Evolutionary conservation across 331 rosid genomes (phyloP), one percentile per base, ranked within the genome.

Genomic region (Spiraea crenata): DNA sequence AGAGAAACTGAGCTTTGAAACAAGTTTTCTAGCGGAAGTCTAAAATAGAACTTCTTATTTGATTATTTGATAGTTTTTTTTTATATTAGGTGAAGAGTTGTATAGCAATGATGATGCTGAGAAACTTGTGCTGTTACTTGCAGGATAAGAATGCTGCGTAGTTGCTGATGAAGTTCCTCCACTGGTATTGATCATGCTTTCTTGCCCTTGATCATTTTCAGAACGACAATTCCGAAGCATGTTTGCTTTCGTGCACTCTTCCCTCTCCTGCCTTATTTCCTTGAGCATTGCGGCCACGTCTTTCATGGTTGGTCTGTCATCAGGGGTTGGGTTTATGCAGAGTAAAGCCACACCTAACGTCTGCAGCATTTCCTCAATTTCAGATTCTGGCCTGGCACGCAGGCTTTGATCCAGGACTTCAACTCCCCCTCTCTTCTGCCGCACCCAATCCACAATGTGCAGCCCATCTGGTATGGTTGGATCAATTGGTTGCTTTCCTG

Each of bases 391-490:
- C 38, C 85, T 73, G 7, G 89, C 84, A 10, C 74, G 76, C 3
- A 92, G 41, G 84, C 82, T 82, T 57, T 52, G 77, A 57, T 90
- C 98, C 1, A 92, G 73, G 1, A 92, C 84, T 70, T 76, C 85
- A 12, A 71, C 50, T 48, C 80, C 64, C 0, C 87, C 84, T 81
- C 88, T 81, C 46, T 73, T 85, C 50, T 82, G 85, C 52, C 90
- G 79, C 1, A 90, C 89, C 98, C 98, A 92, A 16, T 92, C 96
- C 3, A 88, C 91, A 58, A 92, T 88, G 78, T 92, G 98, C 38
- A 88, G 88, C 25, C 98, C 98, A 9, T 88, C 96, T 14, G 85
- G 87, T 52, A 92, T 86, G 51, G 96, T 85, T 19, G 96, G 95
- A 74, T 90, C 98, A 9, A 85, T 88, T 10, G 98, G 93, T 63